Percentiles rank a stretch among this genome's conserved stretches.
Conservation (phyloP, 768 basidiomycete species). For the Psilocybe cyanescens region DNA sequence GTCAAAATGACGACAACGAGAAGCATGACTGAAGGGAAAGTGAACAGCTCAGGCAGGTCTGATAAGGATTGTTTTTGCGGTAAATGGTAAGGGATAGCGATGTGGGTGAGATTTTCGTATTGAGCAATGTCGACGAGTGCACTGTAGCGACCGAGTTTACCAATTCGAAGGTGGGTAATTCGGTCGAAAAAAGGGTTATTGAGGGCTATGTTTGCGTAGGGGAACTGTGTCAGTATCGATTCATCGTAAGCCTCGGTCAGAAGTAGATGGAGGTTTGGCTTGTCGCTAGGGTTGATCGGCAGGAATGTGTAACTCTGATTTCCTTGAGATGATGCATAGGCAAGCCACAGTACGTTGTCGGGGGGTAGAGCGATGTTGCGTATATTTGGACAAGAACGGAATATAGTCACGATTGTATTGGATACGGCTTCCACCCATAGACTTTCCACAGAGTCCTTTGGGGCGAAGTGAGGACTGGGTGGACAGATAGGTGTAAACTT, state of each 20-base stretch:
- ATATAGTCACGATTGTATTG: conserved; percentile 20
- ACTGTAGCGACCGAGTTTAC: conserved; percentile 16
- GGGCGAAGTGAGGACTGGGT: conserved; percentile 10
- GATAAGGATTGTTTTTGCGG: conserved; percentile 16
- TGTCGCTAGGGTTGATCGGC: conserved; percentile 1
- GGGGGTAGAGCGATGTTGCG: conserved; percentile 20
- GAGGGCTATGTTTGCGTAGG: background rate
- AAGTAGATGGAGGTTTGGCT: conserved; percentile 19
- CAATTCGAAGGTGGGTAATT: conserved; percentile 26
- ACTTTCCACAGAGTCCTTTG: conserved; percentile 13
- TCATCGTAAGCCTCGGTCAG: conserved; percentile 18
- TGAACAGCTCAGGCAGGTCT: conserved; percentile 17
- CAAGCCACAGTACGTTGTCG: conserved; percentile 25
- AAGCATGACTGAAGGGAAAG: conserved; percentile 6
- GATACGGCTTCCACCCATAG: conserved; percentile 25
- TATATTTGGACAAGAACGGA: conserved; percentile 19
- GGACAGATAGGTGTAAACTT: background rate
- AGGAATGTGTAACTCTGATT: background rate
- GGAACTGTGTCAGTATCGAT: background rate
- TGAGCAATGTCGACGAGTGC: conserved; percentile 17
- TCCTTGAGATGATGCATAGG: conserved; percentile 10
- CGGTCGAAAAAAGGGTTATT: conserved; percentile 20
- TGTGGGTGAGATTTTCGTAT: conserved; percentile 23
- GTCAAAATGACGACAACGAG: conserved; percentile 23
- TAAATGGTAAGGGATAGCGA: conserved; percentile 25